These are phyloP conservation scores for Chaetomidium leptoderma DNA, from an alignment of 495 filamentous ascomycete species.

Conservation along the genomic window DNA sequence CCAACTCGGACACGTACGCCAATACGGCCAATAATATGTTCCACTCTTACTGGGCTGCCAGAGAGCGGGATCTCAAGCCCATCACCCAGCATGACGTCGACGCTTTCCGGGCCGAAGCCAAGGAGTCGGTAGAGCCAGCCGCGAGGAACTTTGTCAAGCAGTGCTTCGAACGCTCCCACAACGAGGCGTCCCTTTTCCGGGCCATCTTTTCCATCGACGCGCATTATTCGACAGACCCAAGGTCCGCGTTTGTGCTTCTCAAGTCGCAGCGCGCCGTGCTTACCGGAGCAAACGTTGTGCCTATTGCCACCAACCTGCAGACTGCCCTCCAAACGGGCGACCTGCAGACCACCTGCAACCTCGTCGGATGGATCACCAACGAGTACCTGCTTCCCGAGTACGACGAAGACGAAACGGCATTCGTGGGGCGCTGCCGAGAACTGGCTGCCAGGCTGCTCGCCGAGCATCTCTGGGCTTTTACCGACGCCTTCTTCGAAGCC, in stretches of 20 bases:
- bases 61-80: slow-evolving; percentile 49
- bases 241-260: slow-evolving; percentile 42
- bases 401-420: slow-evolving; percentile 66
- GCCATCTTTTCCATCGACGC: slow-evolving; percentile 49
- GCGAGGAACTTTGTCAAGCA: slow-evolving; percentile 48
- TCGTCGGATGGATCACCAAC: slow-evolving; percentile 78
- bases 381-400: slow-evolving; percentile 70
- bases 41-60: slow-evolving; percentile 39
- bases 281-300: slow-evolving; percentile 43
- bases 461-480: slow-evolving; percentile 51
- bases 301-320: slow-evolving; percentile 44
- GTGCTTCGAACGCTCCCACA: slow-evolving; percentile 46
- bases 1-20: slow-evolving; percentile 53
- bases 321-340: slow-evolving; percentile 40
- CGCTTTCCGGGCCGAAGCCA: slow-evolving; percentile 43
- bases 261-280: slow-evolving; percentile 39
- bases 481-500: slow-evolving; percentile 48
- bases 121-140: slow-evolving; percentile 43
- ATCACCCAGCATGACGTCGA: slow-evolving; percentile 53
- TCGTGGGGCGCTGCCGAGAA: slow-evolving; percentile 66
- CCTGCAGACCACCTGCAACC: slow-evolving; percentile 60
- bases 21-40: slow-evolving; percentile 54
- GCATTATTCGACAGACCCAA: slow-evolving; percentile 39
- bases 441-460: slow-evolving; percentile 54
- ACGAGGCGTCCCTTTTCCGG: slow-evolving; percentile 45